Base-by-base conservation (phyloP, 768 basidiomycete genomes). In the Fomitopsis serialis region DNA sequence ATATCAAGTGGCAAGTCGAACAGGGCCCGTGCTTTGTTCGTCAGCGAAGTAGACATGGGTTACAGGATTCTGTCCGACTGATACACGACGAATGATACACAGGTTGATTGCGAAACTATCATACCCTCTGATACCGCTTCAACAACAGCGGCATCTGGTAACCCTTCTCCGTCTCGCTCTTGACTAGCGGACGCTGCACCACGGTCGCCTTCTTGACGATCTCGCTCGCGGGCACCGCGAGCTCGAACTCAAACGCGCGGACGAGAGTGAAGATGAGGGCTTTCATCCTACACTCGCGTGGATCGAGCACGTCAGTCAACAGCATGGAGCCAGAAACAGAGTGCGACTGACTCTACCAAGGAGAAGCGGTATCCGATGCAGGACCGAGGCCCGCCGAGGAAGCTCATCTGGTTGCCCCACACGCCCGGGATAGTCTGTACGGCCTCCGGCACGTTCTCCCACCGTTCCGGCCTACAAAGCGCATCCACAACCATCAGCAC, bases 301-400 rank as follows among this genome's bases (percentile, higher is more conserved):
- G 29, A 32, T 5, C 22, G 23, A n/a, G 3, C 34, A n/a, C 19
- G 32, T 36, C 19, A 49, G 35, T 35, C 21, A 59, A 66, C 19
- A 65, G 43, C 57, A 58, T 51, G 52, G 55, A 25, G 17, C 3
- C 25, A 29, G 50, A 13, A 21, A 17, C 36, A 36, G 36, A 22
- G 24, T 4, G 25, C 48, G 4, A 42, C 50, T 51, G 12, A 51
- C 50, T 51, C 50, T 13, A 78, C 68, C n/a, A 84, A 63, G 11
- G 84, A 72, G 61, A 85, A 86, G 3, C 79, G 75, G 62, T 78
- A 85, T 0, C 84, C 83, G 27, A 86, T 85, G 51, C 85, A 87
- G 0, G 81, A 74, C n/a, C 76, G 73, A 15, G 82, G 79, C 5
- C 85, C 85, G 25, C 80, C 82, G 2, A 82, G 56, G 73, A 88